Conservation (phyloP, 1,284 basidiomycete genomes). For the Cutaneotrichosporon sp. region DNA sequence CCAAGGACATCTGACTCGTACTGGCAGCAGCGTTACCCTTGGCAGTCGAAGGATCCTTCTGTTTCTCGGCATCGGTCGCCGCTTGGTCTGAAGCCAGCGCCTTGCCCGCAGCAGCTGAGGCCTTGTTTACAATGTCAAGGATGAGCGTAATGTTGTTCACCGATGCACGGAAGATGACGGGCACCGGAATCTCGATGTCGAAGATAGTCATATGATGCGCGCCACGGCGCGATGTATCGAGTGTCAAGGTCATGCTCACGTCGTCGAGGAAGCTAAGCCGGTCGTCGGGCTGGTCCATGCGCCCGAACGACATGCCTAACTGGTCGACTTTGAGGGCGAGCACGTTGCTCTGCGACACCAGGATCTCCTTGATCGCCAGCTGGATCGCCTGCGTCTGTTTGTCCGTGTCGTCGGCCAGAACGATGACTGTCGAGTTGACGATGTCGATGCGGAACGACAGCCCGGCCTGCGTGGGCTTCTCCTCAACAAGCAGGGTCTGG, state of each 20-base stretch:
- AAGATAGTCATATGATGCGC: conserved; percentile 78
- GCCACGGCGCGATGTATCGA: conserved; percentile 76
- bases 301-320: conserved; percentile 90
- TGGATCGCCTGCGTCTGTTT: conserved; percentile 83
- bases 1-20: conserved; percentile 26
- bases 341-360: conserved; percentile 90
- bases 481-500: conserved; percentile 11
- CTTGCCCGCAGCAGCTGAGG: conserved; percentile 62
- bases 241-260: conserved; percentile 79
- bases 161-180: conserved; percentile 87
- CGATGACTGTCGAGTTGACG: conserved; percentile 84
- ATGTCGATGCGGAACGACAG: conserved; percentile 78
- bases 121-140: conserved; percentile 82
- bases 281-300: conserved; percentile 75
- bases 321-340: conserved; percentile 76
- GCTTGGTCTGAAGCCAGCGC: conserved; percentile 30
- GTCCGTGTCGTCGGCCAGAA: conserved; percentile 82
- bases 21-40: neutral
- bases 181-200: conserved; percentile 72
- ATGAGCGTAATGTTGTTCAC: conserved; percentile 91
- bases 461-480: conserved; percentile 30
- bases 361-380: conserved; percentile 76
- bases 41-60: neutral
- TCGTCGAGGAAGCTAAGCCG: conserved; percentile 91
- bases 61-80: conserved; percentile 2